Evolutionary conservation across 352 stramenopile genomes (phyloP).

Genomic region (Pseudoperonospora humuli): DNA sequence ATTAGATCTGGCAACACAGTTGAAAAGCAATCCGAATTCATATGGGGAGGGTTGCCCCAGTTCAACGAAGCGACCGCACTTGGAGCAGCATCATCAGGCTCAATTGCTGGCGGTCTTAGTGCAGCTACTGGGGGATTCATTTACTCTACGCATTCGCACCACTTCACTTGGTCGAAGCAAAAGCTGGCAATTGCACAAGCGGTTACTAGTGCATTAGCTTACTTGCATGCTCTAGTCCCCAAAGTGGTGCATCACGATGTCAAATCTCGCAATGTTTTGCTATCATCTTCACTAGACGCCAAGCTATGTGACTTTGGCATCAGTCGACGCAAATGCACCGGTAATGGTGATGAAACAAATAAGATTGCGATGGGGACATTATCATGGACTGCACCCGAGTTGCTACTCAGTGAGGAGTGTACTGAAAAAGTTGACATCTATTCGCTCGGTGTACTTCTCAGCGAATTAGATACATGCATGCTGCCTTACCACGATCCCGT

Average conservation of each 20-base stretch:
- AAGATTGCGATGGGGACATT: slow-evolving; percentile 47
- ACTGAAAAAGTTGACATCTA: slow-evolving; percentile 75
- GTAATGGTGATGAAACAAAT: slow-evolving; percentile 24
- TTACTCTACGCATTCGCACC: slow-evolving; percentile 11
- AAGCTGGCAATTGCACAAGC: slow-evolving; percentile 49
- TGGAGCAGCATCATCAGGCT: slow-evolving; percentile 13
- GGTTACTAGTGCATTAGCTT: slow-evolving; percentile 58
- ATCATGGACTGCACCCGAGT: slow-evolving; percentile 55
- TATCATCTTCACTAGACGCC: slow-evolving; percentile 41
- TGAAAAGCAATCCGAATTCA: slow-evolving; percentile 10
- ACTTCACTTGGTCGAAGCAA: slow-evolving; percentile 48
- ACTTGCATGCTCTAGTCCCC: slow-evolving; percentile 69
- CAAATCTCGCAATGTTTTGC: slow-evolving; percentile 85
- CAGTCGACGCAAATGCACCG: slow-evolving; percentile 43
- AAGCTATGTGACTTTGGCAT: slow-evolving; percentile 56
- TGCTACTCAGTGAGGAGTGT: slow-evolving; percentile 60
- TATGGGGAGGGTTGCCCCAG: slow-evolving; percentile 8
- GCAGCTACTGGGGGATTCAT: slow-evolving; percentile 9
- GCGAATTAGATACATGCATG: slow-evolving; percentile 63
- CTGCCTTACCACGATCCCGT: slow-evolving; percentile 56
- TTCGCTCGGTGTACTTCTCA: slow-evolving; percentile 64
- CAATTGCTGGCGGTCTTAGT: slow-evolving; percentile 6
- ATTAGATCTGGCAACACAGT: slow-evolving; percentile 11
- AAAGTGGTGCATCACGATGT: slow-evolving; percentile 83
- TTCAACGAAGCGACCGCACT: slow-evolving; percentile 13